Evolutionary conservation across 805 yeast genomes (phyloP), one percentile per base, ranked within the genome.

Genomic region (Zygotorulaspora florentina): DNA sequence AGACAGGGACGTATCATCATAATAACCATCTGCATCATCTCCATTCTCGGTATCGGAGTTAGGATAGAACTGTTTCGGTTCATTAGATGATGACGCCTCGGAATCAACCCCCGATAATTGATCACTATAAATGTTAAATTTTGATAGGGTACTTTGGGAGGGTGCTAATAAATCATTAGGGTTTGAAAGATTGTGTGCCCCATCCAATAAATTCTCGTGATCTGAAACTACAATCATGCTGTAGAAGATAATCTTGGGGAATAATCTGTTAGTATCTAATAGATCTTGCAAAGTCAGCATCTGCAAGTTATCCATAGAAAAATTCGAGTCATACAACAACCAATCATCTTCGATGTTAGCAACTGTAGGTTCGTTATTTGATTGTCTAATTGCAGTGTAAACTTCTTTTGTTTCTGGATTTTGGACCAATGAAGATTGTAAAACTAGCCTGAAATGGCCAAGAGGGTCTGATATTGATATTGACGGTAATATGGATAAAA

Each of bases 311-410:
- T 61, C 52, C 58, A 70, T 52, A 10, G 69, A 60, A 46, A 69
- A 71, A 1, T 57, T 51, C 3, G 66, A 58, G 50, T 71, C 75
- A 43, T 70, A 71, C 4, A 70, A 48, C 11, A 70, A 50, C 75
- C 75, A 71, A 37, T 70, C 73, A 39, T 70, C 73, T 12, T 61
- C 60, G 31, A 65, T 56, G 48, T 59, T 55, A 3, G 68, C 67
- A 8, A 48, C 55, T 16, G 55, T 52, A 1, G 61, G 59, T 29
- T 55, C 57, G 39, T 56, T 58, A 30, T 54, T 52, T 7, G 58
- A 54, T 42, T 65, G 67, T 39, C 67, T 59, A 2, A 65, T 61
- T 1, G 67, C 68, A 1, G 69, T 65, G 29, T 47, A 53, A 15
- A 59, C 49, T 37, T 59, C 61, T n/a, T 52, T 52, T 2, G 60